phyloP scores from a whole-genome alignment of 768 basidiomycete species.

The Macrocybe gigantea region DNA sequence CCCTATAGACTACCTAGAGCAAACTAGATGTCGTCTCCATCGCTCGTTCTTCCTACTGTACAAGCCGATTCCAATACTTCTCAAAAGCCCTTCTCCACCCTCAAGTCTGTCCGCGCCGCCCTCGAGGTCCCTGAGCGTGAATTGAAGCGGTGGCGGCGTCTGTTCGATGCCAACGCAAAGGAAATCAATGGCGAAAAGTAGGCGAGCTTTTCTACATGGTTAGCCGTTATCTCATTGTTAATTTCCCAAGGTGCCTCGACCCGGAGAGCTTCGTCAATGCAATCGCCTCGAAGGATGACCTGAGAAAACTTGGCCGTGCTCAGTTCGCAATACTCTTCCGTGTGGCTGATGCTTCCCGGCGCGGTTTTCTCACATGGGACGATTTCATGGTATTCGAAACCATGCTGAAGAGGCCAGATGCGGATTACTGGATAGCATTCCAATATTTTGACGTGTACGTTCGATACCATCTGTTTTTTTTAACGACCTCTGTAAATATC shows the following conservation, averaged over 20 bases:
- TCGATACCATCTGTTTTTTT: not conserved
- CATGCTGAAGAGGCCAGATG: slow-evolving; percentile 87
- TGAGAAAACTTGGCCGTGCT: slow-evolving; percentile 78
- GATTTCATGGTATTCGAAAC: slow-evolving; percentile 97
- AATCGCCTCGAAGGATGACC: slow-evolving; percentile 83
- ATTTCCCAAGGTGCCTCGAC: slow-evolving; percentile 68
- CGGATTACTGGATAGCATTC: slow-evolving; percentile 96
- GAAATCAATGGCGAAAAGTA: slow-evolving; percentile 78
- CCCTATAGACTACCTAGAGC: slow-evolving; percentile 15
- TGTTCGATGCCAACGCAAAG: slow-evolving; percentile 82
- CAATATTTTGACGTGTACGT: slow-evolving; percentile 93
- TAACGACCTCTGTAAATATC: slow-evolving; percentile 4
- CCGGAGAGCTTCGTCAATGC: slow-evolving; percentile 89
- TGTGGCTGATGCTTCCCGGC: slow-evolving; percentile 74
- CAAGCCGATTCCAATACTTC: slow-evolving; percentile 45
- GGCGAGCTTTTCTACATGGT: slow-evolving; percentile 21
- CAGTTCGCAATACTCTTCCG: slow-evolving; percentile 90
- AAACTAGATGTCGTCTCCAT: slow-evolving; percentile 28
- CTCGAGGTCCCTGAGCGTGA: slow-evolving; percentile 76
- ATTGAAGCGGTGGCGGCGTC: slow-evolving; percentile 81
- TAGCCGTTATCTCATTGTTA: slow-evolving; percentile 6
- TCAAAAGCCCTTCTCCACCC: slow-evolving; percentile 24
- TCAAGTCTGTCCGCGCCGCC: slow-evolving; percentile 62
- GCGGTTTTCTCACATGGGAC: slow-evolving; percentile 84
- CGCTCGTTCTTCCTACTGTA: slow-evolving; percentile 40